A percentile compares a stretch with the other conserved stretches of the same genome.
phyloP scores from a whole-genome alignment of 192 early-diverging fungal genomes.

The Umbelopsis vinacea region DNA sequence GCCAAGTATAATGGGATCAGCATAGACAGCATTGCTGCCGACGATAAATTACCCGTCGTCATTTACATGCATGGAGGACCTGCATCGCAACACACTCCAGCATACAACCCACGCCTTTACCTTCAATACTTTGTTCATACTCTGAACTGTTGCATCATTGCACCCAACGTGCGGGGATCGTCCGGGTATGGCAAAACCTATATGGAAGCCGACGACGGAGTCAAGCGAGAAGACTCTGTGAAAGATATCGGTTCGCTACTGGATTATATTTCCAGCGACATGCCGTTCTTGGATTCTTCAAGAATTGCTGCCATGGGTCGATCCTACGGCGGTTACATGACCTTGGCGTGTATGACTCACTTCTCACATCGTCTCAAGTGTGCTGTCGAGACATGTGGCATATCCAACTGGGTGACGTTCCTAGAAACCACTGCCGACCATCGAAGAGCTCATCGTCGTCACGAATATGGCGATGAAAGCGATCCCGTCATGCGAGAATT shows the following conservation, averaged over 20 bases:
- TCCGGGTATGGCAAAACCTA: constrained; percentile 2
- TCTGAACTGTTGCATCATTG: not conserved
- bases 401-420: constrained; percentile 12
- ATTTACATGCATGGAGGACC: constrained; percentile 22
- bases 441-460: not conserved
- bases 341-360: constrained; percentile 12
- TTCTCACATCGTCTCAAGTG: constrained; percentile 12
- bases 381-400: constrained; percentile 19
- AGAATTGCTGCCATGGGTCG: constrained; percentile 15
- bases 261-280: not conserved
- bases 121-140: constrained; percentile 3
- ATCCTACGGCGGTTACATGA: constrained; percentile 24
- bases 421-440: constrained; percentile 15
- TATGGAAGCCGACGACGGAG: not conserved
- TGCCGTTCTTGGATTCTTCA: constrained; percentile 6
- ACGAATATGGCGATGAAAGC: constrained; percentile 16
- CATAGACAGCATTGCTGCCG: not conserved
- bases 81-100: not conserved
- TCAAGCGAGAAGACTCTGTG: constrained; percentile 16
- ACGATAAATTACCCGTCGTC: constrained; percentile 15
- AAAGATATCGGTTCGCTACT: constrained; percentile 16
- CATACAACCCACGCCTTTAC: constrained; percentile 22
- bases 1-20: not conserved
- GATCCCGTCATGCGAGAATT: constrained; percentile 17
- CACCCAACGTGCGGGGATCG: constrained; percentile 4